Percentiles rank a stretch among this genome's conserved stretches.
Evolutionary conservation across 139 green algal genomes (phyloP).

Genomic region (Chlorella sp.): DNA sequence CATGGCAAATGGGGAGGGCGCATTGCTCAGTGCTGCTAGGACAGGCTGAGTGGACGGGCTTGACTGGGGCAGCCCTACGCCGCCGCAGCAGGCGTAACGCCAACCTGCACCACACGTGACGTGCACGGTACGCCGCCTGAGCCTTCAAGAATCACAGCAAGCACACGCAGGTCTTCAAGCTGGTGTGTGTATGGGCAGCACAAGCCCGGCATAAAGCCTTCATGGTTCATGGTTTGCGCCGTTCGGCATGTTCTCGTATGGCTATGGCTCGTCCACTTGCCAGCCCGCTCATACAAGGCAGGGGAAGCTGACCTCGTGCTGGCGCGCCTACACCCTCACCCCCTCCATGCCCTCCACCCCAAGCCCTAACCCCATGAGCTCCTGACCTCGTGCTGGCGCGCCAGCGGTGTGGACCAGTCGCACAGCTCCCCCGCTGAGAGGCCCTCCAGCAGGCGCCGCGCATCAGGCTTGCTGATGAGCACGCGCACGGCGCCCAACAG

Average conservation of each 20-base stretch:
- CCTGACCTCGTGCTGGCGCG: constrained; percentile 26
- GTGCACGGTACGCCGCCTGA: too few relatives aligned
- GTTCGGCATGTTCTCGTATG: too few relatives aligned
- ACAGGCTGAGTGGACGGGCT: not conserved
- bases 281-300: not conserved
- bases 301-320: too few relatives aligned
- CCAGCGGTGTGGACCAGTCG: constrained; percentile 25
- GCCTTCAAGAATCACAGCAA: not conserved
- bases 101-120: too few relatives aligned
- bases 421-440: constrained; percentile 18
- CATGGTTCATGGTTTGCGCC: too few relatives aligned
- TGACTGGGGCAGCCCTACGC: not conserved
- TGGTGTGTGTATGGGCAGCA: not conserved
- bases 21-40: not conserved
- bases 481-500: constrained; percentile 32
- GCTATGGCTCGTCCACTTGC: not conserved
- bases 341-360: not conserved
- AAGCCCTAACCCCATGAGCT: not conserved
- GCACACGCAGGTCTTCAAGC: not conserved
- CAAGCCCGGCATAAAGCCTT: not conserved
- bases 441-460: not conserved
- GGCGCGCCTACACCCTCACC: not conserved
- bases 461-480: not conserved
- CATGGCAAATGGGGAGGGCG: not conserved
- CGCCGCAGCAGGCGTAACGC: not conserved